Evolutionary conservation across 495 filamentous ascomycete genomes (phyloP).

Genomic region (Saxophila tyrrhenica): DNA sequence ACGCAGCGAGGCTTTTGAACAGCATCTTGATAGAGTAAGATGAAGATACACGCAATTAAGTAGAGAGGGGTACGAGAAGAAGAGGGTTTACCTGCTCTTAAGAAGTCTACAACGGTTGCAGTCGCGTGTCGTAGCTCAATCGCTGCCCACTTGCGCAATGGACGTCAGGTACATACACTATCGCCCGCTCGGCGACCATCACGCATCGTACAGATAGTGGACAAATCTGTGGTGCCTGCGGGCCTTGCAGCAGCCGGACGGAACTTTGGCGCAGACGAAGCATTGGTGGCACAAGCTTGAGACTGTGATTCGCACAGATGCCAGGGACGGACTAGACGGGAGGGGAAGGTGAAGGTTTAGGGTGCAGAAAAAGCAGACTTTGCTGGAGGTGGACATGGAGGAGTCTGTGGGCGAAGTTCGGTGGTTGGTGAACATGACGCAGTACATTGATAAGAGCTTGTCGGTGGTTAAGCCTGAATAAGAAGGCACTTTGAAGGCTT

Average conservation of each 20-base stretch:
- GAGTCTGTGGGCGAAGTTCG: too few relatives aligned
- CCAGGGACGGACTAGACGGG: neutral
- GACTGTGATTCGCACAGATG: neutral
- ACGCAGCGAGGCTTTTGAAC: neutral
- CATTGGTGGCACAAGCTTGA: neutral
- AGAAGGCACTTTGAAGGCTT: too few relatives aligned
- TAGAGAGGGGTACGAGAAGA: neutral
- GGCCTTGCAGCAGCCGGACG: too few relatives aligned
- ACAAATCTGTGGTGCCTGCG: neutral
- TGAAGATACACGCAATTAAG: neutral
- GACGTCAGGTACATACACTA: neutral
- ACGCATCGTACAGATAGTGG: neutral
- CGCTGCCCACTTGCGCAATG: neutral
- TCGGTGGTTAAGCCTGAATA: too few relatives aligned
- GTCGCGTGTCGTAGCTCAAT: neutral
- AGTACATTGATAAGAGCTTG: too few relatives aligned
- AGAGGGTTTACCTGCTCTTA: neutral
- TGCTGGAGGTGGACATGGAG: neutral
- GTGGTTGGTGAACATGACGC: too few relatives aligned
- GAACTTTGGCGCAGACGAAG: neutral
- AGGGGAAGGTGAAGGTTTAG: neutral
- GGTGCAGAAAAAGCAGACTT: neutral
- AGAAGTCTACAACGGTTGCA: neutral
- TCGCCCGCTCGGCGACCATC: neutral
- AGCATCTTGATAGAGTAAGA: neutral